Evolutionary conservation across 2,329 filamentous ascomycete species (phyloP), one percentile per base, ranked within the genome.

Genomic region (Biscogniauxia mediterranea): DNA sequence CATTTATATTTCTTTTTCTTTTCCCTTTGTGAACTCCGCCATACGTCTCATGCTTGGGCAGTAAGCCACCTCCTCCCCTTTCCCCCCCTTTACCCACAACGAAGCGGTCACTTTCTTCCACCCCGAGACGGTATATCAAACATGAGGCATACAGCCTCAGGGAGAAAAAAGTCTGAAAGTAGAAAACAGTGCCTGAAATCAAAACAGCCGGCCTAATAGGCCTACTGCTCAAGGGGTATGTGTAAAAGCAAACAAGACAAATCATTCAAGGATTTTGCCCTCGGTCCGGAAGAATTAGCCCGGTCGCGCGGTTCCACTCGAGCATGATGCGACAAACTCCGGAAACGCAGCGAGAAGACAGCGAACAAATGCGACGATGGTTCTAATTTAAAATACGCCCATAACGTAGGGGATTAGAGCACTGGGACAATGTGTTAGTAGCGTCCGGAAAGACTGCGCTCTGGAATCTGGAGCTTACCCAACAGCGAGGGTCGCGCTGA

Each of bases 401-500:
- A 81, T 81, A 63, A 83, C 77, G 73, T 81, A 83, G 42, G 81
- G 81, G 60, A 82, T 80, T 57, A 83, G 71, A 32, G 81, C 81
- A 61, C 73, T 74, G 13, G 15, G 38, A 9, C 50, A 59, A 1
- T 5, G 32, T 64, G 42, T 54, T 28, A 59, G 51, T 11, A 38
- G 25, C 19, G 23, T 23, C 13, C 28, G 42, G 11, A 26, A 6
- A 19, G 52, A 15, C 11, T 46, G 38, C 38, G 38, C 38, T 17
- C 15, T 46, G 38, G 38, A 46, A 46, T 46, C 38, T 46, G 7
- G 53, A 54, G 15, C 93, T 80, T 85, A 98, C 95, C 93, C 93
- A 76, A 97, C 85, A 60, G 91, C 92, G 74, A 97, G 83, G 54
- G 92, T 95, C 61, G 92, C 92, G 64, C 89, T 91, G 57, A 98